phyloP scores from a whole-genome alignment of 768 basidiomycete genomes.

The Pleurotus eryngii region DNA sequence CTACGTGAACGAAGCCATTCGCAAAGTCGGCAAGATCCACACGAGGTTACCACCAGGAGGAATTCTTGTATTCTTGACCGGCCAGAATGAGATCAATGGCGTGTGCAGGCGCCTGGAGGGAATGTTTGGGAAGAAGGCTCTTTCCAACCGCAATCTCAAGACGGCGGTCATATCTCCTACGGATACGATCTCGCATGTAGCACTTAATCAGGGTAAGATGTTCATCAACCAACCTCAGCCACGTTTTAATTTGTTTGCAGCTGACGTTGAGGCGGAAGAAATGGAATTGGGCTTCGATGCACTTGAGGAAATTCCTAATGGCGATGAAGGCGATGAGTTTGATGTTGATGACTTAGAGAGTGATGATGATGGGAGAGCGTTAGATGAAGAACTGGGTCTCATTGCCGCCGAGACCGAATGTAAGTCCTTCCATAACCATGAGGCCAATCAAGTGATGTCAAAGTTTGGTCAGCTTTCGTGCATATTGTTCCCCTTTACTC shows the following conservation, averaged over 20 bases:
- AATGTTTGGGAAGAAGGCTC: slow-evolving; percentile 65
- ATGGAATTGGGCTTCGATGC: slow-evolving; percentile 5
- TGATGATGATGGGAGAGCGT: slow-evolving; percentile 55
- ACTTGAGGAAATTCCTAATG: slow-evolving; percentile 48
- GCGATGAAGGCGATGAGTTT: slow-evolving; percentile 64
- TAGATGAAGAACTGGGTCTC: slow-evolving; percentile 55
- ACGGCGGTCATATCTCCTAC: no score
- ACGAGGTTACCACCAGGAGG: slow-evolving; percentile 89
- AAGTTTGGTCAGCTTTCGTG: slow-evolving; percentile 67
- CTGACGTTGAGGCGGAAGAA: slow-evolving; percentile 54
- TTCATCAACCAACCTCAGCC: neutral
- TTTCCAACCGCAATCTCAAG: slow-evolving; percentile 42
- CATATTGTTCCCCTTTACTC: slow-evolving; percentile 95
- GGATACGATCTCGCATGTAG: slow-evolving; percentile 13
- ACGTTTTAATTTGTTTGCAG: slow-evolving; percentile 27
- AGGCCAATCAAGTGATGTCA: slow-evolving; percentile 2
- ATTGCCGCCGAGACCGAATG: slow-evolving; percentile 67
- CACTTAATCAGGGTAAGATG: slow-evolving; percentile 45
- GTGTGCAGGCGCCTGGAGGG: slow-evolving; percentile 81
- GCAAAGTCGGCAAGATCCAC: slow-evolving; percentile 91
- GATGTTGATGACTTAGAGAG: slow-evolving; percentile 74
- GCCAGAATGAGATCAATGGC: slow-evolving; percentile 90
- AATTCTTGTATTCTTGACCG: slow-evolving; percentile 90
- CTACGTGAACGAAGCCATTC: slow-evolving; percentile 87
- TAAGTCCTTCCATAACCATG: slow-evolving; percentile 23